Percentiles rank a stretch among this genome's conserved stretches.
phyloP scores from a whole-genome alignment of 1,139 yeast genomes.

The Yamadazyma epiphylla region DNA sequence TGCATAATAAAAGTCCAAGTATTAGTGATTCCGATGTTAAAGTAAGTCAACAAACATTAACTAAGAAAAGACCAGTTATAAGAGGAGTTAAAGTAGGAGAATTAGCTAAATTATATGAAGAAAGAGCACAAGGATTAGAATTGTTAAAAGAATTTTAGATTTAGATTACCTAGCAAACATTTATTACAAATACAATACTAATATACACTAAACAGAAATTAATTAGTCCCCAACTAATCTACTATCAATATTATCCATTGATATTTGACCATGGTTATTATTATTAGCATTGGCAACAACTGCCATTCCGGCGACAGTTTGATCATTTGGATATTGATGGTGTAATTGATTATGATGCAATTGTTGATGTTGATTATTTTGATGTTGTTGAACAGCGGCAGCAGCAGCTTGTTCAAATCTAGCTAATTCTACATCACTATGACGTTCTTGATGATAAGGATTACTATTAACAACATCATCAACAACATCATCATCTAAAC shows the following conservation, averaged over 20 bases:
- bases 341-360: constrained; percentile 20
- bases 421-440: constrained; percentile 13
- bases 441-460: constrained; percentile 8
- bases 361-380: constrained; percentile 13
- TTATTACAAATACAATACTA: constrained; percentile 1
- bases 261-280: constrained; percentile 31
- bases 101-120: constrained; percentile 54
- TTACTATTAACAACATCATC: constrained; percentile 18
- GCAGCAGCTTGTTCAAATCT: constrained; percentile 24
- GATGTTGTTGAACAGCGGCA: constrained; percentile 32
- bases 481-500: constrained; percentile 28
- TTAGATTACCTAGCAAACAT: constrained; percentile 1
- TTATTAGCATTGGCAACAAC: constrained; percentile 38
- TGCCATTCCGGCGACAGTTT: constrained; percentile 43
- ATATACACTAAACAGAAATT: background rate
- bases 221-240: constrained; percentile 43
- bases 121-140: constrained; percentile 50
- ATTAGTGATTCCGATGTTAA: constrained; percentile 1
- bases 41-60: constrained; percentile 5
- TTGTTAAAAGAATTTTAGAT: constrained; percentile 35
- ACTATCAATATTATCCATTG: constrained; percentile 48
- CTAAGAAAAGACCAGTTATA: constrained; percentile 41
- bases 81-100: constrained; percentile 54
- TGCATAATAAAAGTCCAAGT: background rate
- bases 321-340: constrained; percentile 14